phyloP scores from a whole-genome alignment of 1,284 basidiomycete species.

The Cerrena zonata region DNA sequence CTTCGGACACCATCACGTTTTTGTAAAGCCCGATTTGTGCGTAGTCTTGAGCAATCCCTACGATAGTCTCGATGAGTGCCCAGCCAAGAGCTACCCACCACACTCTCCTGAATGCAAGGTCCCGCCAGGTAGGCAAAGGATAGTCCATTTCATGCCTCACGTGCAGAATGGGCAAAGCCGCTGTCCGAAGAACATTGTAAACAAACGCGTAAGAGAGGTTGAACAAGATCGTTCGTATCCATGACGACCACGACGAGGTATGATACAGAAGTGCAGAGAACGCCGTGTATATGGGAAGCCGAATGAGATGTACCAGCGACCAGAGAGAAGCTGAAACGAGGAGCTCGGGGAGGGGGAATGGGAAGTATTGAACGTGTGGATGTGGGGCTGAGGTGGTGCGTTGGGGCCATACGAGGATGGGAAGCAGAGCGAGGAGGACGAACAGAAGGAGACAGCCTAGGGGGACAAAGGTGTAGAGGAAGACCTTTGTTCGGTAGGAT shows the following conservation, averaged over 20 bases:
- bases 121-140: slow-evolving; percentile 45
- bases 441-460: slow-evolving; percentile 44
- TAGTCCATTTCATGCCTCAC: slow-evolving; percentile 41
- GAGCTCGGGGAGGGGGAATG: slow-evolving; percentile 55
- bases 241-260: slow-evolving; percentile 26
- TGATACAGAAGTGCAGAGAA: slow-evolving; percentile 21
- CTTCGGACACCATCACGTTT: slow-evolving; percentile 53
- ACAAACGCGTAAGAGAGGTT: slow-evolving; percentile 45
- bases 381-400: slow-evolving; percentile 26
- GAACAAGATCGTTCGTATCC: slow-evolving; percentile 43
- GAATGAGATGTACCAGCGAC: slow-evolving; percentile 52
- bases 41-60: slow-evolving; percentile 64
- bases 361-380: slow-evolving; percentile 42
- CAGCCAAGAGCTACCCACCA: slow-evolving; percentile 74
- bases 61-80: slow-evolving; percentile 58
- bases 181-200: slow-evolving; percentile 48
- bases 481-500: slow-evolving; percentile 50
- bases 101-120: slow-evolving; percentile 55
- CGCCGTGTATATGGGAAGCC: slow-evolving; percentile 43
- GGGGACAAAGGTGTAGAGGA: slow-evolving; percentile 54
- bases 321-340: slow-evolving; percentile 55
- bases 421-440: slow-evolving; percentile 43
- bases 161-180: slow-evolving; percentile 48
- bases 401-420: slow-evolving; percentile 40
- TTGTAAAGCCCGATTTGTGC: slow-evolving; percentile 57